Base-by-base conservation (phyloP, 345 rosid genomes). In the Trapa incisa region DNA sequence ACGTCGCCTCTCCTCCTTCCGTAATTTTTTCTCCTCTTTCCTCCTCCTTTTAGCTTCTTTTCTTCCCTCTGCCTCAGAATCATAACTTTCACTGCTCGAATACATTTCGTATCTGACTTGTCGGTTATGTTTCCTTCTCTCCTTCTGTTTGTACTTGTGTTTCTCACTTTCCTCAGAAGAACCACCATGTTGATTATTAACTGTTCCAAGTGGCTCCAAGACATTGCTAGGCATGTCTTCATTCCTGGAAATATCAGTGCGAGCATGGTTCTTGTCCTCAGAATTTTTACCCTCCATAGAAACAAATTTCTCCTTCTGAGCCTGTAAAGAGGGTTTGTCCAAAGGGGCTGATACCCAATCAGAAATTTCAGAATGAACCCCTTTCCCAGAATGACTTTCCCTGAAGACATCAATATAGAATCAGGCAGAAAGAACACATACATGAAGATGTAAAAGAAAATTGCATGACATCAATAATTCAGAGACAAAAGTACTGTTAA, bases 31-130 rank as follows among this genome's bases (percentile, higher is more conserved):
- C 71, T 91, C 99, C 73, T 87, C 97, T 77, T 78, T 95, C 79
- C 80, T 84, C 83, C 88, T 87, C 89, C 82, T 84, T 77, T 91
- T 91, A 65, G 85, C 81, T 73, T 89, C 96, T 82, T 85, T 95
- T 85, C 85, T 91, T 67, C 81, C 87, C 68, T 81, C 96, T 64
- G 77, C 50, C 67, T 87, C 93, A 72, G 96, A 89, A 70, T 78
- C 90, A 79, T 71, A 71, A 73, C 88, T 85, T 70, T 80, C 75
- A 71, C 77, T 87, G 73, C 80, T 92, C 62, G 96, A 87, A 47
- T 88, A 78, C 66, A 52, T 73, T 70, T 80, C 87, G 69, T 66
- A 81, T 76, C 78, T 81, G 36, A 72, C 81, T 14, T 80, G 80
- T 70, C 86, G 78, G 77, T 81, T 91, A 76, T 78, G 85, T 76